Base-by-base conservation (phyloP, 1,284 basidiomycete genomes). In the Dichomitus squalens region DNA sequence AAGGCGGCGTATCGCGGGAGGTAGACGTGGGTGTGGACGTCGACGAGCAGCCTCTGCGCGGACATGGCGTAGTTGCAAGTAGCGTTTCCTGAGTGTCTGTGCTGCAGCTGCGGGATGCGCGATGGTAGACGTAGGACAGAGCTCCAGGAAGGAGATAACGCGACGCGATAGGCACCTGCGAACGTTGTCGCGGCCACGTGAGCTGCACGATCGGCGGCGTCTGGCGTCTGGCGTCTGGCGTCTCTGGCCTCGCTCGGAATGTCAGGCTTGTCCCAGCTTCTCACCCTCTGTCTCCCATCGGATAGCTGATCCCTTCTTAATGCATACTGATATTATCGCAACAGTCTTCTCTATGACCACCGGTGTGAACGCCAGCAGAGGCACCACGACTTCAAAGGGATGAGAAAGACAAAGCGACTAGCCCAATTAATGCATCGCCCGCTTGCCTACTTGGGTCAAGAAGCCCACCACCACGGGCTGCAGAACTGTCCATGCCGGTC, bases 1-100 rank as follows among this genome's bases (percentile, higher is more conserved):
- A 89, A 74, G 1, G 82, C 74, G 16, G 85, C 84, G 70, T 92
- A 92, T 49, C 87, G 81, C 7, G 89, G 85, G 25, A 92, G 82
- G 68, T 93, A 94, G 55, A 93, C 82, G 66, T 93, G 92, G 9
- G 89, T 90, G 74, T 93, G 91, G 27, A 93, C 76, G 74, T 93
- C 91, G 49, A 93, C 82, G 43, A 90, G 78, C 20, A 83, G 75
- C 41, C 67, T 68, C 50, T 69, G 67, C 2, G 74, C 58, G 40
- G 69, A 62, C 67, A 70, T 67, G 21, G 49, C 52, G 50, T 40
- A 36, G 33, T 3, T 11, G 18, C 20, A 29, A 29, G 9, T n/a
- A 9, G 2, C 16, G 25, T n/a, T 16, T 25, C 34, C 18, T n/a
- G 18, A 20, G 14, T 20, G 16, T 21, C n/a, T 43, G 11, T 31